Evolutionary conservation across 805 yeast genomes (phyloP).

Genomic region (Yarrowia bubula): DNA sequence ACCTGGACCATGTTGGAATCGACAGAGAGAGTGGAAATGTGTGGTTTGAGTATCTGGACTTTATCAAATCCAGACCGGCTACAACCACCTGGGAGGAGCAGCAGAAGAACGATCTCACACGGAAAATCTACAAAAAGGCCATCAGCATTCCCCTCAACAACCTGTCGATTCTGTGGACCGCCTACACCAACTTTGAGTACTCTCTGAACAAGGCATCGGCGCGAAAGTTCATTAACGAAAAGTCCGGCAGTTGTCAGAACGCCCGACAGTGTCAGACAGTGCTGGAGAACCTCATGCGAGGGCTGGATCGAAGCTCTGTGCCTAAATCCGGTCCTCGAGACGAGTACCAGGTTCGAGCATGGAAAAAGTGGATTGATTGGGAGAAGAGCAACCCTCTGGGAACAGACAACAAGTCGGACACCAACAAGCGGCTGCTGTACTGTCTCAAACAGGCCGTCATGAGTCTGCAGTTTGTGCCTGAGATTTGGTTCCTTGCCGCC

Average conservation of each 20-base stretch:
- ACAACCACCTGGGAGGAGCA: slow-evolving; percentile 73
- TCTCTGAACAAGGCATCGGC: slow-evolving; percentile 72
- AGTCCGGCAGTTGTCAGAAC: slow-evolving; percentile 80
- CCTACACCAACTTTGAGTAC: slow-evolving; percentile 80
- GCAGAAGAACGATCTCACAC: slow-evolving; percentile 70
- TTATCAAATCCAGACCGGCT: slow-evolving; percentile 64
- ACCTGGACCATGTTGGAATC: slow-evolving; percentile 70
- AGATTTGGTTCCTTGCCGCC: slow-evolving; percentile 64
- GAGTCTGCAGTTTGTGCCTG: slow-evolving; percentile 62
- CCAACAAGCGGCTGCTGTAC: slow-evolving; percentile 60
- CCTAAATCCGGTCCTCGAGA: slow-evolving; percentile 37
- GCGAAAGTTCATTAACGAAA: slow-evolving; percentile 77
- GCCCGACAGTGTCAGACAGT: slow-evolving; percentile 77
- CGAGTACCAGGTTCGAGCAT: slow-evolving; percentile 48
- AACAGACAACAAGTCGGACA: slow-evolving; percentile 47
- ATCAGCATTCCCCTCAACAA: slow-evolving; percentile 72
- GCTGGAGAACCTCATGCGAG: slow-evolving; percentile 57
- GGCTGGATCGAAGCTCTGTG: slow-evolving; percentile 44
- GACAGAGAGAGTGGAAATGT: slow-evolving; percentile 69
- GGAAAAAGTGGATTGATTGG: slow-evolving; percentile 78
- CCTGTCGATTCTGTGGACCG: slow-evolving; percentile 77
- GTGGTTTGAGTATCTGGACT: slow-evolving; percentile 82
- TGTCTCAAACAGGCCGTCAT: slow-evolving; percentile 71
- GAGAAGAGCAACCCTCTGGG: slow-evolving; percentile 71
- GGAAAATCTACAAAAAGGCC: slow-evolving; percentile 69